Base-by-base conservation (phyloP, 2,329 filamentous ascomycete species). In the Colletotrichum sp. region DNA sequence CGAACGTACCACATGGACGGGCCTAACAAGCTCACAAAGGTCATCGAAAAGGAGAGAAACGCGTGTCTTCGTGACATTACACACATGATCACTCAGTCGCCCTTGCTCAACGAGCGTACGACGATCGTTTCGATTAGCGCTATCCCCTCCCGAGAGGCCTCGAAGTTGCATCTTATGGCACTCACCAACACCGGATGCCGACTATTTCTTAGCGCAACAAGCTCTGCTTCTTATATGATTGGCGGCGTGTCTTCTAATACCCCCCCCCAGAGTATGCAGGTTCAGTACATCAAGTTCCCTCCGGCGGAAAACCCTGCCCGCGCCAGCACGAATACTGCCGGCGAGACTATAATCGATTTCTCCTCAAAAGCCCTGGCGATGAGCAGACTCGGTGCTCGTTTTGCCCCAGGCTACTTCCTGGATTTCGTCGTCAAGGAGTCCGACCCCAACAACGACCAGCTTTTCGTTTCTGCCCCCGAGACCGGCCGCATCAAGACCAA, bases 231-330 rank as follows among this genome's bases (percentile, higher is more conserved):
- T 0, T 93, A 93, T 86, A 90, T 89, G 83, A 88, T 92, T 34
- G 90, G 89, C 16, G 90, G 90, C 27, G 89, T 91, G 25, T 89
- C 91, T 9, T 93, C 89, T 75, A 84, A 89, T 74, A 93, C 95
- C 1, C 96, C 97, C 1, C 96, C 97, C 2, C 96, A 95, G 80
- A 98, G 95, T 85, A 98, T 99, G 95, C 96, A 98, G 84, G 93
- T 98, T n/a, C 94, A 98, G 80, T 97, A 98, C 82, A 95, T 99
- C 84, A 98, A 97, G 82, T 98, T 98, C 75, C 97, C 98, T 2
- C 97, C 97, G 0, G 84, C 87, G 52, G 86, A 85, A 75, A 85
- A 79, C 77, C 84, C 79, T 22, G 80, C 78, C 6, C 84, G 84
- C 65, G 75, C 81, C 44, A 80, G 81, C 6, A 68, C n/a, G 49